Evolutionary conservation across 352 stramenopile genomes (phyloP).

Genomic region (Globisporangium orthogonon): DNA sequence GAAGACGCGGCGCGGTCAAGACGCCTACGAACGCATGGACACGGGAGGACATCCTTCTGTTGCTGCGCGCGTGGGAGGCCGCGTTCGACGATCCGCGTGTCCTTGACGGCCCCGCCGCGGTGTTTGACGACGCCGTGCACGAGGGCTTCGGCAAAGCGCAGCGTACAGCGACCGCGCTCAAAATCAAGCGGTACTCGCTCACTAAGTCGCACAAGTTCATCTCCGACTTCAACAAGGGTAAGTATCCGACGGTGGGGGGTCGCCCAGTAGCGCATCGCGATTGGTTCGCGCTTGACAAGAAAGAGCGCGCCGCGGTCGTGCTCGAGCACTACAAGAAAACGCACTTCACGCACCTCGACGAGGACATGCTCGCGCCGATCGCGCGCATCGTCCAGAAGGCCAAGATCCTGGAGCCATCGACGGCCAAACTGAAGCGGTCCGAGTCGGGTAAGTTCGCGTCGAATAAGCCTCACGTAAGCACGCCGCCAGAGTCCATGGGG

Average conservation of each 20-base stretch:
- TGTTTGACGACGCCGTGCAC: constrained; percentile 11
- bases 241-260: constrained; percentile 6
- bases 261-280: constrained; percentile 2
- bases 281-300: constrained; percentile 11
- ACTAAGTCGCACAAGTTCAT: constrained; percentile 14
- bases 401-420: constrained; percentile 4
- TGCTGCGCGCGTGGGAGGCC: constrained; percentile 10
- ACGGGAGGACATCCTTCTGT: constrained; percentile 6
- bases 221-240: constrained; percentile 10
- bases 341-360: constrained; percentile 11
- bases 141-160: constrained; percentile 2
- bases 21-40: constrained; percentile 10
- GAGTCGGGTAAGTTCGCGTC: neutral
- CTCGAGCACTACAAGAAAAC: constrained; percentile 14
- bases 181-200: constrained; percentile 14
- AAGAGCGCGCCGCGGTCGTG: constrained; percentile 6
- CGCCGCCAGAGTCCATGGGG: neutral
- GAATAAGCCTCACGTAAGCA: neutral
- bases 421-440: neutral
- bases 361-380: constrained; percentile 11
- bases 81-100: constrained; percentile 9
- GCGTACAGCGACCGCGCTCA: constrained; percentile 9
- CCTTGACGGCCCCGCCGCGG: constrained; percentile 1
- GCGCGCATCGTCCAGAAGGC: constrained; percentile 9
- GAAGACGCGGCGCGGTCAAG: neutral